Base-by-base conservation (phyloP, 495 filamentous ascomycete genomes). In the Tuber melanosporum region DNA sequence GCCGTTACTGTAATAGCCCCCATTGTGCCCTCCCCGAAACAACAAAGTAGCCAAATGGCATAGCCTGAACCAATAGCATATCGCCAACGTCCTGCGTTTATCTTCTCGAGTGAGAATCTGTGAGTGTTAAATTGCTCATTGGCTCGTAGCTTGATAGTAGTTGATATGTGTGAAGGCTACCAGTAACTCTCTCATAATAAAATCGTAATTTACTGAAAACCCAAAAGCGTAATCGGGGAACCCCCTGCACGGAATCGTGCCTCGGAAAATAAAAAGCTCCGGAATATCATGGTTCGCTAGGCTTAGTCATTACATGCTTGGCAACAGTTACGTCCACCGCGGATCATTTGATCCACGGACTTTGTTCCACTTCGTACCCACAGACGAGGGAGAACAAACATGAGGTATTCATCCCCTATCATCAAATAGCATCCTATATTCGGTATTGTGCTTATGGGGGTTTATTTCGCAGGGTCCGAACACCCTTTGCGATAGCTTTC, bases 401-500 rank as follows among this genome's bases (percentile, higher is more conserved):
- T 71, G 41, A 81, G 71, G 41, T 45, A 72, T 46, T 32, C 44
- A 72, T 66, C 71, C 22, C 71, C 71, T 72, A 72, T 46, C 44
- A 46, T 32, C 71, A 46, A 20, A n/a, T 72, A 39, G 17, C 71
- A 42, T 72, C 71, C 26, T 32, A 14, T 19, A 32, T 72, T 9
- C 45, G 12, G 41, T 46, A 52, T 36, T 71, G 80, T 72, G 73
- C 78, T 81, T 69, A 80, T 44, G 20, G 36, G 36, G 19, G 15
- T 20, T 26, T 46, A 14, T 7, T 43, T 41, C 39, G 17, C 43
- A 83, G 91, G 83, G 89, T 93, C 85, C 88, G 91, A 77, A 87
- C 89, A 78, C 89, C 90, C 78, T 94, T 94, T 82, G 91, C 92
- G 84, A 89, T 92, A 84, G 88, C 91, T 75, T 98, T 98, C 84